These are phyloP conservation scores for Schwanniomyces yamadae DNA, from an alignment of 805 yeast species.

Conservation along the genomic window DNA sequence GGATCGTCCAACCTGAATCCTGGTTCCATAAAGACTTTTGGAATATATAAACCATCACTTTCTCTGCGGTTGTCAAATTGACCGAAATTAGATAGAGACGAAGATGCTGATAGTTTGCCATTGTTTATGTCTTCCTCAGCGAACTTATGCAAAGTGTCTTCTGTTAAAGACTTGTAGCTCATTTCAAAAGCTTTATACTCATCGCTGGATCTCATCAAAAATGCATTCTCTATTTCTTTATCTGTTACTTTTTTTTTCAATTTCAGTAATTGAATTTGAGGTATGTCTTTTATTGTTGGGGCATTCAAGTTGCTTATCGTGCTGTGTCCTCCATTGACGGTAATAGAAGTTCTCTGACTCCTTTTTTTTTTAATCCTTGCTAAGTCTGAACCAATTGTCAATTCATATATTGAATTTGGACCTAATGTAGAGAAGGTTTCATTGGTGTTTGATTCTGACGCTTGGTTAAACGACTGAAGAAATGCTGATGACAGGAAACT, in stretches of 20 bases:
- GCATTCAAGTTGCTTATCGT: constrained; percentile 46
- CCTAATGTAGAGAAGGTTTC: constrained; percentile 55
- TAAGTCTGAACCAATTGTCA: constrained; percentile 62
- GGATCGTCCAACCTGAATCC: constrained; percentile 87
- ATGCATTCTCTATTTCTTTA: constrained; percentile 17
- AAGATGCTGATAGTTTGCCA: constrained; percentile 3
- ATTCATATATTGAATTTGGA: constrained; percentile 73
- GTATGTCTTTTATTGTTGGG: constrained; percentile 83
- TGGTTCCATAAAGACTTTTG: constrained; percentile 63
- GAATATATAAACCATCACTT: constrained; percentile 40
- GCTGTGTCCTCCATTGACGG: constrained; percentile 44
- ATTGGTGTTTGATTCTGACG: constrained; percentile 13
- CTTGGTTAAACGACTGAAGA: constrained; percentile 19
- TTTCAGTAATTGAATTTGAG: constrained; percentile 61
- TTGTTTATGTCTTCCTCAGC: constrained; percentile 12
- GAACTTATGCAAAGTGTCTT: constrained; percentile 33
- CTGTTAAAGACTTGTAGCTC: constrained; percentile 37
- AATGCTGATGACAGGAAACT: constrained; percentile 27
- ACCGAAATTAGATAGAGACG: constrained; percentile 10
- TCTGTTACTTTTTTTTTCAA: constrained; percentile 24
- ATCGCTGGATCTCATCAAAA: constrained; percentile 16
- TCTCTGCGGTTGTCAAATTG: constrained; percentile 5
- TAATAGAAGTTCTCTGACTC: constrained; percentile 31
- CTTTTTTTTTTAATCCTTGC: constrained; percentile 36
- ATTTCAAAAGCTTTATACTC: constrained; percentile 38